These are phyloP conservation scores for Tulasnella sp. DNA, from an alignment of 768 basidiomycete genomes.

Conservation along the genomic window DNA sequence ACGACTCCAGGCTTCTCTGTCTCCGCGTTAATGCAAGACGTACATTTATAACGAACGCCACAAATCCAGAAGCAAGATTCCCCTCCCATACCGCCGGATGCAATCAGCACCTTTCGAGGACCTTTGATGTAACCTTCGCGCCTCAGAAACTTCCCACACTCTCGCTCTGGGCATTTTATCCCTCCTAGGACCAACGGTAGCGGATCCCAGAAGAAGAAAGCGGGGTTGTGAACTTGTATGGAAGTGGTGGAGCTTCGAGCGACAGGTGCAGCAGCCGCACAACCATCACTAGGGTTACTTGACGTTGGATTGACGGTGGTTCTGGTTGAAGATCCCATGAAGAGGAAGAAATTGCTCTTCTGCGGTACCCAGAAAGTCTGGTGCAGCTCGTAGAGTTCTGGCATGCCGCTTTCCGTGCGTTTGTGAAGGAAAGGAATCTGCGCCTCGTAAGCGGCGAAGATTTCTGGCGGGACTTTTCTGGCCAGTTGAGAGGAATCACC, in stretches of 20 bases:
- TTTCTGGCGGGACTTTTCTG: neutral
- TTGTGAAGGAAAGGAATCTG: neutral
- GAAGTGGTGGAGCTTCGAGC: neutral
- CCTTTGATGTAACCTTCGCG: neutral
- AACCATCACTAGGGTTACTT: neutral
- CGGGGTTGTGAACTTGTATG: neutral
- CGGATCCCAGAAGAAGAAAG: constrained; percentile 13
- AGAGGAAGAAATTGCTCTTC: constrained; percentile 4
- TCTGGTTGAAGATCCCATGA: neutral
- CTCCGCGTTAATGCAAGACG: neutral
- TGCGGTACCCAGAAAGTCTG: constrained; percentile 6
- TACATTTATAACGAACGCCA: neutral
- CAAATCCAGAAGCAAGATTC: neutral
- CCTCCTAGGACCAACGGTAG: neutral
- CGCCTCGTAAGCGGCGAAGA: neutral
- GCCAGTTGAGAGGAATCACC: too few species aligned
- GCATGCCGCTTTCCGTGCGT: neutral
- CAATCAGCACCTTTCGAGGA: neutral
- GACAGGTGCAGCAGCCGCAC: too few species aligned
- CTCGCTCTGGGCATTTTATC: neutral
- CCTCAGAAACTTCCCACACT: neutral
- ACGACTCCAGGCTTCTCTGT: neutral
- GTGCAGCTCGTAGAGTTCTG: neutral
- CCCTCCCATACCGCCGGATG: neutral
- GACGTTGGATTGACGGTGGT: neutral